A percentile compares a stretch with the other conserved stretches of the same genome.
Evolutionary conservation across 2,329 filamentous ascomycete genomes (phyloP).

Genomic region (Peltaster fructicola): DNA sequence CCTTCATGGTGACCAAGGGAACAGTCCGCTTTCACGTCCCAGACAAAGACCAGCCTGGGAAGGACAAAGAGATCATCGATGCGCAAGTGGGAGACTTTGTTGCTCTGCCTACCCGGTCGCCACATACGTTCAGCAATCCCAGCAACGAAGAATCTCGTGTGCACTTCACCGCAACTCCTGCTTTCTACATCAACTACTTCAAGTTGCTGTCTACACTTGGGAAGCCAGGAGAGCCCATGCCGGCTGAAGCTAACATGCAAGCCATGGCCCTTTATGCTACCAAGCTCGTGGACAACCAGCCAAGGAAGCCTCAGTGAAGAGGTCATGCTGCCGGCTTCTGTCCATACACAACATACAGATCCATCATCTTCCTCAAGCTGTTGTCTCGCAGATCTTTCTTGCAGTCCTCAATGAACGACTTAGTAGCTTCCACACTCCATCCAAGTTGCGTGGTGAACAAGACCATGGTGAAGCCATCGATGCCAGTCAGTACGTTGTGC

Average conservation of each 20-base stretch:
- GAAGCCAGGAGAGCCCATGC: conserved; percentile 28
- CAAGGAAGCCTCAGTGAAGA: conserved; percentile 10
- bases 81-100: conserved; percentile 36
- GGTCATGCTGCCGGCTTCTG: conserved; percentile 5
- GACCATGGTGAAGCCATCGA: conserved; percentile 14
- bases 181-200: conserved; percentile 41
- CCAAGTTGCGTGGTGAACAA: conserved; percentile 13
- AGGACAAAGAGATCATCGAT: conserved; percentile 25
- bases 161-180: conserved; percentile 40
- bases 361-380: conserved; percentile 7
- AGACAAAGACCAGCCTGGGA: conserved; percentile 11
- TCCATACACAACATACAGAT: conserved; percentile 7
- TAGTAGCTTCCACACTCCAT: conserved; percentile 12
- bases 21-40: conserved; percentile 34
- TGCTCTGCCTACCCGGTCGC: conserved; percentile 35
- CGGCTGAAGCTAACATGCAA: conserved; percentile 30
- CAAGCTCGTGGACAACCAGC: conserved; percentile 26
- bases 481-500: conserved; percentile 12
- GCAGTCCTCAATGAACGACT: conserved; percentile 7
- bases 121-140: conserved; percentile 40
- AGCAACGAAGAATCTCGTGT: conserved; percentile 36
- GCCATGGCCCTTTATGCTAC: conserved; percentile 35
- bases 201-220: conserved; percentile 31
- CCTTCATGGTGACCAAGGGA: conserved; percentile 37
- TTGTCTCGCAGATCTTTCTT: conserved; percentile 8